Evolutionary conservation across 2,329 filamentous ascomycete genomes (phyloP).

Genomic region (Claviceps purpurea): DNA sequence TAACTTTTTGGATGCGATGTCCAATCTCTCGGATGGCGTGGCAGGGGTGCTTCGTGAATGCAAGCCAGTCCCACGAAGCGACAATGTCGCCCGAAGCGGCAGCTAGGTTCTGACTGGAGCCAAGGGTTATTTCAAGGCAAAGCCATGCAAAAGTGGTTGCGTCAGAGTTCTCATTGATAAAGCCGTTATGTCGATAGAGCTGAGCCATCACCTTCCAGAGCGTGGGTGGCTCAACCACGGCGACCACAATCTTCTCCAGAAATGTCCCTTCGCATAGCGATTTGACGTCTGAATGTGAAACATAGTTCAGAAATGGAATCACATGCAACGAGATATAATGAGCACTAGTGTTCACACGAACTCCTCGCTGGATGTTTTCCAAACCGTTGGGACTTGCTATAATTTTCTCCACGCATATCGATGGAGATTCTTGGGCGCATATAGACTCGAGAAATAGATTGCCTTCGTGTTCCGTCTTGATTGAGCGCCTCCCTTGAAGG

Average conservation of each 20-base stretch:
- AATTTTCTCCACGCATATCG: background rate
- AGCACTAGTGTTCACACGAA: background rate
- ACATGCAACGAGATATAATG: background rate
- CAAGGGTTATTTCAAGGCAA: slow-evolving; percentile 7
- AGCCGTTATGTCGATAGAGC: background rate
- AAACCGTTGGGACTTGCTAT: background rate
- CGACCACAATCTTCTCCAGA: background rate
- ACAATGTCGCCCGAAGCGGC: background rate
- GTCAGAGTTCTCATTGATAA: background rate
- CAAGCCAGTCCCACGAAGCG: slow-evolving; percentile 11
- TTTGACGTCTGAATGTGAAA: background rate
- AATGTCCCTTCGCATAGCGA: background rate
- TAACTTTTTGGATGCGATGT: slow-evolving; percentile 25
- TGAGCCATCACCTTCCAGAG: background rate
- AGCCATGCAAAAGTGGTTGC: slow-evolving; percentile 7
- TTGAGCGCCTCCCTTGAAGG: background rate
- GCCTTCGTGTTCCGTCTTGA: background rate
- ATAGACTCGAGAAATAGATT: background rate
- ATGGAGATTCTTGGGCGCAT: background rate
- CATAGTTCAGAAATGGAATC: background rate
- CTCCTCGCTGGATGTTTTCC: background rate
- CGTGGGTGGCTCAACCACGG: background rate
- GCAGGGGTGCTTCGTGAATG: slow-evolving; percentile 13
- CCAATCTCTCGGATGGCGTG: slow-evolving; percentile 14
- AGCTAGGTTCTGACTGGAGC: background rate